A percentile compares a stretch with the other conserved stretches of the same genome.
Evolutionary conservation across 768 basidiomycete genomes (phyloP).

Genomic region (Mycena venus): DNA sequence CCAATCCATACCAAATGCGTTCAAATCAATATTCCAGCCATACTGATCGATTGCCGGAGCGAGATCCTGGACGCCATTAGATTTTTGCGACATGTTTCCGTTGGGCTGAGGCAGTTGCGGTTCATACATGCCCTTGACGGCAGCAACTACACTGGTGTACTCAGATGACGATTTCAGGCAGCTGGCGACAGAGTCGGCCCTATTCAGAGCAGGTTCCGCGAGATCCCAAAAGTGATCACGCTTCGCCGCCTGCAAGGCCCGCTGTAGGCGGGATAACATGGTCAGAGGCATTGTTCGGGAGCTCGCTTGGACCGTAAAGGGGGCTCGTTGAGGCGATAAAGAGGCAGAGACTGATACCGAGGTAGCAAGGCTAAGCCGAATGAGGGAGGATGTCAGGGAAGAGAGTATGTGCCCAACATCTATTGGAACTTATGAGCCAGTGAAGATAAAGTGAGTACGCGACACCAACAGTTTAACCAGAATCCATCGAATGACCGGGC

Average conservation of each 20-base stretch:
- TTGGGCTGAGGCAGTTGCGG: slow-evolving; percentile 9
- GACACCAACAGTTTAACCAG: slow-evolving; percentile 34
- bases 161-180: slow-evolving; percentile 28
- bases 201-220: slow-evolving; percentile 28
- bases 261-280: slow-evolving; percentile 30
- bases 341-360: slow-evolving; percentile 22
- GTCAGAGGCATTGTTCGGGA: slow-evolving; percentile 33
- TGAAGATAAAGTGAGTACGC: background rate
- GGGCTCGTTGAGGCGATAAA: slow-evolving; percentile 16
- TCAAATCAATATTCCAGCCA: slow-evolving; percentile 38
- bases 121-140: slow-evolving; percentile 30
- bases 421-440: background rate
- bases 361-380: slow-evolving; percentile 38
- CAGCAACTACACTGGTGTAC: slow-evolving; percentile 31
- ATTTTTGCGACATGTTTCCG: background rate
- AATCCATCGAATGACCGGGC: slow-evolving; percentile 33
- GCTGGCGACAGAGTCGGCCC: slow-evolving; percentile 28
- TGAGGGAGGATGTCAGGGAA: slow-evolving; percentile 36
- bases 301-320: slow-evolving; percentile 31
- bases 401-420: slow-evolving; percentile 40
- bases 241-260: slow-evolving; percentile 23
- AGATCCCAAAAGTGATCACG: slow-evolving; percentile 32
- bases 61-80: slow-evolving; percentile 12
- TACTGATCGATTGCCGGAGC: slow-evolving; percentile 17
- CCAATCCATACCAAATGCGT: slow-evolving; percentile 34